phyloP scores from a whole-genome alignment of 2,329 filamentous ascomycete species.

The Fusarium cicatricum region DNA sequence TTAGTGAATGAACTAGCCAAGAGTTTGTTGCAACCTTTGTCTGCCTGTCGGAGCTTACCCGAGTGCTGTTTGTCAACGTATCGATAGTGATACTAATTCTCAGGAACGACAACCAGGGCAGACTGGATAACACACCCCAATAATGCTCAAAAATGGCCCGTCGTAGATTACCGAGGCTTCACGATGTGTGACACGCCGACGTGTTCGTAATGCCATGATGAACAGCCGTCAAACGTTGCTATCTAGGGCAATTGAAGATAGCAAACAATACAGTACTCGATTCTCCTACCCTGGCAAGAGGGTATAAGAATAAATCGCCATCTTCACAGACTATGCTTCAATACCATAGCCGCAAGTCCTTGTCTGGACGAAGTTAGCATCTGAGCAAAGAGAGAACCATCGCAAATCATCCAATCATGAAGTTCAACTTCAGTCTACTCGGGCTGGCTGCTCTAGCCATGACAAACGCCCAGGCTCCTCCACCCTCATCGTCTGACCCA shows the following conservation, averaged over 20 bases:
- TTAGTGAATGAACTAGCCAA: neutral
- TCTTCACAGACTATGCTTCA: neutral
- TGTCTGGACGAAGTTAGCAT: neutral
- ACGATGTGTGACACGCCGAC: too few relatives aligned
- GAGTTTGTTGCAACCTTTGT: neutral
- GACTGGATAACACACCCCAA: too few relatives aligned
- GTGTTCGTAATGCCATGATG: too few relatives aligned
- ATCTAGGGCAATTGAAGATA: too few relatives aligned
- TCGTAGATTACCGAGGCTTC: too few relatives aligned
- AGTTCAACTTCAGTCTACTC: conserved; percentile 33
- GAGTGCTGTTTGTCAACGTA: neutral
- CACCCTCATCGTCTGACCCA: conserved; percentile 10
- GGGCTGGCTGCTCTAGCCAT: conserved; percentile 34
- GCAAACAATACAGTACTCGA: too few relatives aligned
- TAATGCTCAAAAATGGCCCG: too few relatives aligned
- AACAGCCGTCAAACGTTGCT: too few relatives aligned
- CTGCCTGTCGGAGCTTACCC: neutral
- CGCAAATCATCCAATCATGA: conserved; percentile 37
- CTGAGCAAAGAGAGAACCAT: neutral
- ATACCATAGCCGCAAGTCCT: neutral
- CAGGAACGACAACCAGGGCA: neutral
- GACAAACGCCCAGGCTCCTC: conserved; percentile 38
- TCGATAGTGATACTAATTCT: neutral
- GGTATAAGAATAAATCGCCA: neutral
- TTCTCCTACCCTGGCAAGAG: too few relatives aligned